A percentile compares a stretch with the other conserved stretches of the same genome.
phyloP scores from a whole-genome alignment of 2,329 filamentous ascomycete species.

The Polychaeton citri region DNA sequence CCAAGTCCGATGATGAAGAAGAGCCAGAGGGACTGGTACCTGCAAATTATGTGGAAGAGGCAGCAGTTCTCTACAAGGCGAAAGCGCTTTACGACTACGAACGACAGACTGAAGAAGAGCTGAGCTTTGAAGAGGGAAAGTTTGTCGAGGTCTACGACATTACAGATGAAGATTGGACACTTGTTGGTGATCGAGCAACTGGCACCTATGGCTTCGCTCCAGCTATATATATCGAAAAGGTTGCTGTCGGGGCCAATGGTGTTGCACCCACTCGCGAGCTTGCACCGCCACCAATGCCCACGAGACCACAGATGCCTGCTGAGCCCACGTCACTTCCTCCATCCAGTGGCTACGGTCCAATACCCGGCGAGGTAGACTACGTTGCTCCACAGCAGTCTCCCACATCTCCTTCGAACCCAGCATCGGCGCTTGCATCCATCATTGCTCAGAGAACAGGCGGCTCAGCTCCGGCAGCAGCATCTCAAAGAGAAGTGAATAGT shows the following conservation, averaged over 20 bases:
- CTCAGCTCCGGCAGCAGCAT: slow-evolving; percentile 11
- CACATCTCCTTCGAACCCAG: slow-evolving; percentile 31
- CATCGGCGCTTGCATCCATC: slow-evolving; percentile 43
- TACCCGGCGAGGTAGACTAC: slow-evolving; percentile 27
- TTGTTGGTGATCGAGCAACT: slow-evolving; percentile 57
- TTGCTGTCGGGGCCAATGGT: slow-evolving; percentile 28
- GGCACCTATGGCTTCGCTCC: slow-evolving; percentile 89
- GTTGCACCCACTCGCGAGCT: slow-evolving; percentile 9
- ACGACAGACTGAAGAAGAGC: slow-evolving; percentile 91
- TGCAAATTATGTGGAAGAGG: slow-evolving; percentile 89
- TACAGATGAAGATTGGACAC: slow-evolving; percentile 90
- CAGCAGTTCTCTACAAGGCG: slow-evolving; percentile 53
- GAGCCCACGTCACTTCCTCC: slow-evolving; percentile 2
- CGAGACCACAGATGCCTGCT: slow-evolving; percentile 16
- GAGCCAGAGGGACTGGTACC: slow-evolving; percentile 84
- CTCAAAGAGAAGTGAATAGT: slow-evolving; percentile 26
- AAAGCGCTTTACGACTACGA: slow-evolving; percentile 97
- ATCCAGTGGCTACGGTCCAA: slow-evolving; percentile 21
- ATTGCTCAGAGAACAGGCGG: slow-evolving; percentile 33
- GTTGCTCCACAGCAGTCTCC: slow-evolving; percentile 31
- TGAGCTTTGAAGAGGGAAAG: slow-evolving; percentile 87
- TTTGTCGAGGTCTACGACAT: slow-evolving; percentile 74
- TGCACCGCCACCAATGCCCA: slow-evolving; percentile 25
- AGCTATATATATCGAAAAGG: slow-evolving; percentile 83
- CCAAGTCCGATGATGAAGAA: slow-evolving; percentile 65